These are phyloP conservation scores for Globisporangium solare DNA, from an alignment of 352 stramenopile genomes.

Conservation along the genomic window DNA sequence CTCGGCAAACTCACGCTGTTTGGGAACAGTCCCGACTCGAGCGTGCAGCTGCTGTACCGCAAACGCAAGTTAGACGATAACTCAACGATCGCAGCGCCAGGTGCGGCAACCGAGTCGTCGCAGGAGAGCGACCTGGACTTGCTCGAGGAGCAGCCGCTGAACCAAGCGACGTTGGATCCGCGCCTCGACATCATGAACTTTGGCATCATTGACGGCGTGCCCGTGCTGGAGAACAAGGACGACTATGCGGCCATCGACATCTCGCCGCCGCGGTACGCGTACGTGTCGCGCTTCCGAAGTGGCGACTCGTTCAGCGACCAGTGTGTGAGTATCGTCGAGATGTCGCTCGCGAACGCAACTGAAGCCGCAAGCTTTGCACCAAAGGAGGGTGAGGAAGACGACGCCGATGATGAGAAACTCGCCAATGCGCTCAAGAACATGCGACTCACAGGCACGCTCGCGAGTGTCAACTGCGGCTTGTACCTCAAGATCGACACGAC, in stretches of 20 bases:
- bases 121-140: constrained; percentile 23
- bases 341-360: constrained; percentile 51
- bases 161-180: constrained; percentile 26
- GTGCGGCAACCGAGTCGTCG: constrained; percentile 7
- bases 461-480: constrained; percentile 73
- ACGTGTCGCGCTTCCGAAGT: constrained; percentile 71
- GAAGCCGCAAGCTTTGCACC: constrained; percentile 2
- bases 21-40: constrained; percentile 77
- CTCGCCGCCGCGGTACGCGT: constrained; percentile 75
- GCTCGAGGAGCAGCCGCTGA: constrained; percentile 11
- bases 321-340: constrained; percentile 79
- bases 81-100: constrained; percentile 18
- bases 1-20: constrained; percentile 75
- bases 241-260: constrained; percentile 72
- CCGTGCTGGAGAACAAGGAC: constrained; percentile 49
- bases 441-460: constrained; percentile 54
- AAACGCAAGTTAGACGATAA: constrained; percentile 22
- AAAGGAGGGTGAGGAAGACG: constrained; percentile 20
- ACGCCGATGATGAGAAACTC: constrained; percentile 27
- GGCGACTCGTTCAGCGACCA: constrained; percentile 82
- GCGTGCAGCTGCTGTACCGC: constrained; percentile 72
- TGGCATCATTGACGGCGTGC: constrained; percentile 60
- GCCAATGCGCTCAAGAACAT: constrained; percentile 40
- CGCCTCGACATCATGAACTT: constrained; percentile 55
- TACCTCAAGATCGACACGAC: constrained; percentile 72